Base-by-base conservation (phyloP, 352 stramenopile genomes). In the Detonula confervacea region DNA sequence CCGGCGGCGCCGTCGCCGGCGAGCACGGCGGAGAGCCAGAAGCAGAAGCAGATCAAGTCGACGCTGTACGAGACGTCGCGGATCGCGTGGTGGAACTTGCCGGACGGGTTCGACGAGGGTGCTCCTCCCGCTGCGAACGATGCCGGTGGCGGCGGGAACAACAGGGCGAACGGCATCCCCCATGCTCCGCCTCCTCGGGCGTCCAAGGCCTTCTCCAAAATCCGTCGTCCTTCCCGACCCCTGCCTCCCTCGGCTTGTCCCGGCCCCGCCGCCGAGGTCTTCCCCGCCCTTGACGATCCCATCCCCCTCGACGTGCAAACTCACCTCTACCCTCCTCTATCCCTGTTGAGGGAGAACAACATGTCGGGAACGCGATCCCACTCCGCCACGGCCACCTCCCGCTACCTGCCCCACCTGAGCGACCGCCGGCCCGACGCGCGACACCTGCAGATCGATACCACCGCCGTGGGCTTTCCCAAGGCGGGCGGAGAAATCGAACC, bases 401-500 rank as follows among this genome's bases (percentile, higher is more conserved):
- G 88, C 49, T 74, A 79, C 54, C 67, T 94, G 56, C 90, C 90
- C 16, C 90, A 91, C 80, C 54, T 95, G 27, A 93, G 88, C 2
- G 90, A 95, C 73, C 79, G 90, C 22, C 79, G 81, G 27, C 87
- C 87, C 46, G 87, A 68, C 52, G 80, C 86, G 49, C 75, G 88
- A 30, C 89, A 94, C 54, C 71, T 95, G 24, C 88, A 95, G 84
- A 90, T 95, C 49, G 88, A 95, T 64, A 92, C 90, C 20, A 88
- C 89, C 35, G 84, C 83, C 20, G 85, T 95, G 22, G 83, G 80
- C 37, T 95, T 95, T 75, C 83, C 88, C 18, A 80, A 84, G 20
- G 63, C 93, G 29, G 87, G 83, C 22, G 90, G 83, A 9, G 90
- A 95, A 65, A 83, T 92, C 20, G 89, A 93, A 55, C 89, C 89